Conservation (phyloP, 345 rosid genomes). For the Heritiera littoralis region DNA sequence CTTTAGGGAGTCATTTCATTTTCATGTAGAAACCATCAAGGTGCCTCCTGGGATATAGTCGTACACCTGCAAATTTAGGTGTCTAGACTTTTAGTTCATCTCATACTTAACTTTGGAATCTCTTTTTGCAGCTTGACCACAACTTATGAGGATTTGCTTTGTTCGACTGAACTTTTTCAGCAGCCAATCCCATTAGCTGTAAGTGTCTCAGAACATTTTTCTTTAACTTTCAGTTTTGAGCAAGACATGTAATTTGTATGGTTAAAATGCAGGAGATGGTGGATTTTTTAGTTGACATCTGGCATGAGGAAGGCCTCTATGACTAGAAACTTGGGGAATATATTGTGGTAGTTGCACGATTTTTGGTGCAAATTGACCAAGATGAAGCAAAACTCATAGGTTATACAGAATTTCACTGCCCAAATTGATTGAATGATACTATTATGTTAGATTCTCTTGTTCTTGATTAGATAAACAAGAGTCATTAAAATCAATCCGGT, state of each 20-base stretch:
- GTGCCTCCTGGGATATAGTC: background rate
- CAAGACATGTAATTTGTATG: background rate
- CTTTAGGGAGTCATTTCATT: background rate
- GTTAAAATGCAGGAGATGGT: conserved; percentile 46
- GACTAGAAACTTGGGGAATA: conserved; percentile 9
- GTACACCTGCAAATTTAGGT: background rate
- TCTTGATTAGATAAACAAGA: background rate
- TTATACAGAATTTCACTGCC: background rate
- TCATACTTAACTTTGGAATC: conserved; percentile 6
- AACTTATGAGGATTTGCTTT: conserved; percentile 42
- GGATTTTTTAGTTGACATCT: conserved; percentile 34
- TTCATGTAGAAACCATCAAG: background rate
- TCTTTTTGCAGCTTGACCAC: conserved; percentile 40
- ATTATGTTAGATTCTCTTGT: conserved; percentile 13
- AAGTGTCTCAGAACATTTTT: conserved; percentile 24
- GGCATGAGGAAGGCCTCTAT: conserved; percentile 26
- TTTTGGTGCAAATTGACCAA: conserved; percentile 15
- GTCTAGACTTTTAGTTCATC: background rate
- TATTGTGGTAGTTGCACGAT: background rate
- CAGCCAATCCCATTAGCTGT: conserved; percentile 46
- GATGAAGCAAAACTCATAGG: conserved; percentile 15
- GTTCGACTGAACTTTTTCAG: conserved; percentile 37
- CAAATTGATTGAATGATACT: background rate
- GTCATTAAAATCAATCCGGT: background rate
- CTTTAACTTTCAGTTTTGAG: background rate